Base-by-base conservation (phyloP, 345 rosid genomes). In the Erodium maritimum region DNA sequence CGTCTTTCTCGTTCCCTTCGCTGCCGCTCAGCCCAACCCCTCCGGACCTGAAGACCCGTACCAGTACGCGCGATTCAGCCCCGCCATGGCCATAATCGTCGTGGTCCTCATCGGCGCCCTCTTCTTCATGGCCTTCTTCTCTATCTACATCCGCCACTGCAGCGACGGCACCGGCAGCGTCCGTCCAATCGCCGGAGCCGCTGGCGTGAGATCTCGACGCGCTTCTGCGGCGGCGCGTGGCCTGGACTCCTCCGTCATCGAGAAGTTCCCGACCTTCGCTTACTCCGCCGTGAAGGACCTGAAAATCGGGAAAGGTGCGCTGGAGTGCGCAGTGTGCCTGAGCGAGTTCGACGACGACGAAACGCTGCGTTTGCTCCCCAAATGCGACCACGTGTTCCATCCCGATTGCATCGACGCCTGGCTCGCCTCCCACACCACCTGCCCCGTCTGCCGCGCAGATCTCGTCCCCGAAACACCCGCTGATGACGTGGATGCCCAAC, bases 271-370 rank as follows among this genome's bases (percentile, higher is more conserved):
- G 4, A 85, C 88, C 23, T 67, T 94, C 29, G 72, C 75, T 2
- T 94, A 94, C 80, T 68, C 99, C 1, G 95, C 77, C 17, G 97
- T 94, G 19, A 94, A 94, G 66, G 82, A 69, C 16, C 75, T 76
- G 54, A 94, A 90, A 80, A 77, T 94, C 2, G 95, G 97, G 0
- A 85, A 90, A 68, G 87, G 87, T 0, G 90, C 81, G 55, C 18
- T 94, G 20, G 99, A 94, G 78, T 94, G 99, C 51, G 99, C 97
- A 1, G 95, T 94, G 25, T 94, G 99, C 60, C 50, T 94, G 55
- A 75, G 70, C 59, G 99, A 94, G 60, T 94, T 94, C 54, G 90
- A 94, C 60, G 96, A 87, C 60, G 82, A 89, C 53, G 96, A 93
- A 70, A 81, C 79, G 86, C 89, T 93, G 79, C 96, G 99, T 77